phyloP scores from a whole-genome alignment of 2,329 filamentous ascomycete genomes.

The Penicillium sp. region DNA sequence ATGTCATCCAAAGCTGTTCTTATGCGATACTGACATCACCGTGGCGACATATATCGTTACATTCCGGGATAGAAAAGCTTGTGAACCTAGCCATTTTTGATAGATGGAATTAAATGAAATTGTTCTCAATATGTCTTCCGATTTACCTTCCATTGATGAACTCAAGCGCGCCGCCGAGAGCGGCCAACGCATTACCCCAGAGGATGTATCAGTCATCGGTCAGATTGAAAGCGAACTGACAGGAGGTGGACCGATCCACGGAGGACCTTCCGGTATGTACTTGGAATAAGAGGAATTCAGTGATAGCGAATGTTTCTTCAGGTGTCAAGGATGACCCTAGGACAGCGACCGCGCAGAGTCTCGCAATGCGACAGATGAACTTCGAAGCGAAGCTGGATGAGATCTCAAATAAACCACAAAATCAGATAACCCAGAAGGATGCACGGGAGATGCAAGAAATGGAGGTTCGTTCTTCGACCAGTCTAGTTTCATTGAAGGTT shows the following conservation, averaged over 20 bases:
- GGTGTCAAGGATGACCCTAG: too few relatives aligned
- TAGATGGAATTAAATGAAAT: background rate
- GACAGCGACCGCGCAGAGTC: conserved; percentile 39
- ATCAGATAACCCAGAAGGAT: conserved; percentile 39
- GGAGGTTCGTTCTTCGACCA: conserved; percentile 21
- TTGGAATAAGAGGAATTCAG: background rate
- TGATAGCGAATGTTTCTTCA: too few relatives aligned
- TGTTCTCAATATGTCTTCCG: conserved; percentile 10
- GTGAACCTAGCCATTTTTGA: conserved; percentile 10
- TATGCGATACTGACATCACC: conserved; percentile 13
- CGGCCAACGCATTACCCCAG: conserved; percentile 39
- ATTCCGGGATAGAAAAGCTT: background rate
- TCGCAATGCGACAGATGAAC: conserved; percentile 40
- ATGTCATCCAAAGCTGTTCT: conserved; percentile 1
- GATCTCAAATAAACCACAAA: conserved; percentile 36
- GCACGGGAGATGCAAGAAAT: conserved; percentile 38
- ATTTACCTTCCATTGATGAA: conserved; percentile 29
- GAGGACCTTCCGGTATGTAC: conserved; percentile 38
- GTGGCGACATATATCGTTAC: background rate
- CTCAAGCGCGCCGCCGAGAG: conserved; percentile 37
- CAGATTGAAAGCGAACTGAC: conserved; percentile 39
- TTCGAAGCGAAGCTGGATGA: conserved; percentile 40
- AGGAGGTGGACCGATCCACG: conserved; percentile 35
- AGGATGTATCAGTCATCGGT: conserved; percentile 38
- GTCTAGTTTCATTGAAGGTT: conserved; percentile 21